A percentile compares a stretch with the other conserved stretches of the same genome.
Evolutionary conservation across 768 basidiomycete species (phyloP).

Genomic region (Tylopilus rubrobrunneus): DNA sequence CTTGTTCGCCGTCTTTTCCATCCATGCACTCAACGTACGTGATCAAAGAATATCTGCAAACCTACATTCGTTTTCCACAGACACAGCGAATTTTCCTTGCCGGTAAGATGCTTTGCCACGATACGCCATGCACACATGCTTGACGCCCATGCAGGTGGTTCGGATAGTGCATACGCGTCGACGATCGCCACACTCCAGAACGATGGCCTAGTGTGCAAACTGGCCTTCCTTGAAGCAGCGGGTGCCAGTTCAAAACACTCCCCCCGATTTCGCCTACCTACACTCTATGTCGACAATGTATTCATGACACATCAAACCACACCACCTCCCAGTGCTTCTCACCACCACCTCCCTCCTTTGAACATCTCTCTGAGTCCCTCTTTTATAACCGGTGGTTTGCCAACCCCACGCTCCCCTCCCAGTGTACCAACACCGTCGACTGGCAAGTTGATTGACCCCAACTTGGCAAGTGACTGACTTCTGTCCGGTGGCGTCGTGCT

Average conservation of each 20-base stretch:
- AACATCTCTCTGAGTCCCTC: conserved; percentile 40
- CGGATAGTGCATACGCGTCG: conserved; percentile 52
- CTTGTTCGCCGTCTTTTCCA: not conserved
- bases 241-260: conserved; percentile 41
- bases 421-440: conserved; percentile 27
- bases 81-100: conserved; percentile 71
- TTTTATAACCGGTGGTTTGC: conserved; percentile 55
- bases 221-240: conserved; percentile 57
- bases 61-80: conserved; percentile 68
- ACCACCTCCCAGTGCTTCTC: conserved; percentile 20
- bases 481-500: conserved; percentile 1
- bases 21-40: not conserved
- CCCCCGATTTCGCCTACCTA: conserved; percentile 48
- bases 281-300: conserved; percentile 48
- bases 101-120: conserved; percentile 37
- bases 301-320: conserved; percentile 36
- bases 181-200: conserved; percentile 54
- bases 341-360: conserved; percentile 46
- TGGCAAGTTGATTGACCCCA: conserved; percentile 53
- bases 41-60: conserved; percentile 61
- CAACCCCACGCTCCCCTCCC: conserved; percentile 62
- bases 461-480: conserved; percentile 43
- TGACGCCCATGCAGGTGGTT: conserved; percentile 43
- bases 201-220: conserved; percentile 61
- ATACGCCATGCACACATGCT: not conserved